phyloP scores from a whole-genome alignment of 177 flowering plant genomes.

The Vitis hybrid region DNA sequence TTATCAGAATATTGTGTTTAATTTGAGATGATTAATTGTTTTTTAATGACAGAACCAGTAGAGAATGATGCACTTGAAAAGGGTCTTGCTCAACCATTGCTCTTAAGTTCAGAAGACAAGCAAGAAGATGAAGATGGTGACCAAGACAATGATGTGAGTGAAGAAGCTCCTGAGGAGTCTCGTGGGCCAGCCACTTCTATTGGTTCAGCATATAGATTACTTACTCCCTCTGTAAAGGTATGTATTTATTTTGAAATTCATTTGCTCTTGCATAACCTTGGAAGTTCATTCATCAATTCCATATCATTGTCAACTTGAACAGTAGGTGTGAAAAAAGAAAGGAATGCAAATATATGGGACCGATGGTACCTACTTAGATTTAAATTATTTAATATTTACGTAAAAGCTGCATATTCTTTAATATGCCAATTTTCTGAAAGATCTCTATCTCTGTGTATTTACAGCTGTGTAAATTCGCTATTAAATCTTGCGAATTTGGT shows the following conservation, averaged over 20 bases:
- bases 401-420: too few species aligned
- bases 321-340: too few species aligned
- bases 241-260: not conserved
- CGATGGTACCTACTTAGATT: too few species aligned
- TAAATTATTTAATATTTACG: too few species aligned
- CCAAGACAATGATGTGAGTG: conserved; percentile 40
- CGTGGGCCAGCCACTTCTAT: conserved; percentile 43
- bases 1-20: too few species aligned
- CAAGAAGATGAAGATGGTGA: conserved; percentile 43
- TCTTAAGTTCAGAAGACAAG: conserved; percentile 34
- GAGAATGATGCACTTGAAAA: conserved; percentile 49
- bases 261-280: not conserved
- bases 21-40: conserved; percentile 61
- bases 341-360: too few species aligned
- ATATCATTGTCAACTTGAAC: not conserved
- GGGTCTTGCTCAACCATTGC: conserved; percentile 58
- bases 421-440: too few species aligned
- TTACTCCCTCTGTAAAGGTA: conserved; percentile 60
- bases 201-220: conserved; percentile 43
- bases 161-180: conserved; percentile 42
- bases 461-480: too few species aligned
- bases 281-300: not conserved
- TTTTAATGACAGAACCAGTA: conserved; percentile 22
- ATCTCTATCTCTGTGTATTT: too few species aligned
- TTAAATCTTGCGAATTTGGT: too few species aligned